Evolutionary conservation across 2,329 filamentous ascomycete genomes (phyloP).

Genomic region (Pyrenophora graminea): DNA sequence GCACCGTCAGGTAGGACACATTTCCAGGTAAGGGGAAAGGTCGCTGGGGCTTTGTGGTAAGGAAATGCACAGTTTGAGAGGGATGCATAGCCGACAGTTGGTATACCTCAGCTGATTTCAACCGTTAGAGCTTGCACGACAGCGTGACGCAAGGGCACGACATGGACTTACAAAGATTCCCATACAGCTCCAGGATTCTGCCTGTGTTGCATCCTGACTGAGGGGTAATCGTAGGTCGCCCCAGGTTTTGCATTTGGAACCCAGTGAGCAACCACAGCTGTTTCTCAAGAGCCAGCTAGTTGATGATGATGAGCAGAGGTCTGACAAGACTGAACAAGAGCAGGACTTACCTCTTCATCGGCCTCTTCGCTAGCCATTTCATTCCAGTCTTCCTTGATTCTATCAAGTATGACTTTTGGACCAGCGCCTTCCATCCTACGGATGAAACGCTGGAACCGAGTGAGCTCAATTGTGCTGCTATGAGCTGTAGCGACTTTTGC

Average conservation of each 20-base stretch:
- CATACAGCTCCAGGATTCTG: constrained; percentile 46
- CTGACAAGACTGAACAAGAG: no score
- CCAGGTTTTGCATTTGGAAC: constrained; percentile 49
- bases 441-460: constrained; percentile 58
- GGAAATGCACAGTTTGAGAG: constrained; percentile 43
- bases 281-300: constrained; percentile 55
- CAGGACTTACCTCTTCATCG: constrained; percentile 49
- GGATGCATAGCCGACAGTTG: constrained; percentile 51
- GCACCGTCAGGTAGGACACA: constrained; percentile 35
- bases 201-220: constrained; percentile 37
- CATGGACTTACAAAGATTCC: constrained; percentile 45
- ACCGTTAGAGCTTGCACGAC: constrained; percentile 36
- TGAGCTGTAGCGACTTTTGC: constrained; percentile 23
- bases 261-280: constrained; percentile 66
- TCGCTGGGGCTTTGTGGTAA: constrained; percentile 40
- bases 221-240: constrained; percentile 27
- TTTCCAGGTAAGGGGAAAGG: constrained; percentile 42
- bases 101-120: constrained; percentile 48
- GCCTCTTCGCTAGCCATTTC: constrained; percentile 48
- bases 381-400: constrained; percentile 57
- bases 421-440: constrained; percentile 60
- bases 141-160: constrained; percentile 20
- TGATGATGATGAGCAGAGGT: background rate
- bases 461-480: constrained; percentile 33
- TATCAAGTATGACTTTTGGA: constrained; percentile 57